These are phyloP conservation scores for Capsella rubella DNA, from an alignment of 441 rosid species.

Conservation along the genomic window DNA sequence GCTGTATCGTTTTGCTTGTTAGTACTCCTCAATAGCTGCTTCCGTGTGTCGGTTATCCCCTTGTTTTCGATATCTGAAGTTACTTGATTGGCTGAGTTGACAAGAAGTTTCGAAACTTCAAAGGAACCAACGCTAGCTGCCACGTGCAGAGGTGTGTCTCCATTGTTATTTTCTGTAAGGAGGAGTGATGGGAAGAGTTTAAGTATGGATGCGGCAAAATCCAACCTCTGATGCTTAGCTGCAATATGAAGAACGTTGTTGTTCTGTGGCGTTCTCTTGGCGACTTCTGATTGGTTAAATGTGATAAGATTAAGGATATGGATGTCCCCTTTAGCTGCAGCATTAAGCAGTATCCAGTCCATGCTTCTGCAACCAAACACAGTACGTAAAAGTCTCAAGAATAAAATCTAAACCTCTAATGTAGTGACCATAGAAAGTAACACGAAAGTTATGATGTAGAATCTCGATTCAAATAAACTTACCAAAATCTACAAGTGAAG, in stretches of 20 bases:
- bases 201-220: slow-evolving; percentile 18
- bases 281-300: slow-evolving; percentile 15
- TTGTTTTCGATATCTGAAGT: slow-evolving; percentile 24
- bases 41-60: slow-evolving; percentile 13
- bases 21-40: slow-evolving; percentile 41
- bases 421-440: neutral
- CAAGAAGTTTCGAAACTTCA: slow-evolving; percentile 30
- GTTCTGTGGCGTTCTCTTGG: slow-evolving; percentile 35
- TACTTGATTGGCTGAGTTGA: slow-evolving; percentile 11
- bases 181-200: slow-evolving; percentile 36
- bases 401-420: neutral
- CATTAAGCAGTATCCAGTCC: slow-evolving; percentile 41
- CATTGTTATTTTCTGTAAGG: slow-evolving; percentile 41
- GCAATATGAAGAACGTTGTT: slow-evolving; percentile 43
- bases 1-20: slow-evolving; percentile 46
- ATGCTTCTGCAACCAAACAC: slow-evolving; percentile 23
- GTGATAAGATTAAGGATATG: slow-evolving; percentile 1
- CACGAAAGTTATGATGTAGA: neutral
- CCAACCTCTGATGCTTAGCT: slow-evolving; percentile 24
- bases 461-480: neutral
- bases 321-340: slow-evolving; percentile 35
- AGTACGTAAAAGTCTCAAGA: neutral
- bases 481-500: slow-evolving; percentile 4
- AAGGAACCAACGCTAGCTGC: slow-evolving; percentile 48
- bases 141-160: slow-evolving; percentile 51